Evolutionary conservation across 805 yeast genomes (phyloP).

Genomic region (Cyberlindnera meyerae): DNA sequence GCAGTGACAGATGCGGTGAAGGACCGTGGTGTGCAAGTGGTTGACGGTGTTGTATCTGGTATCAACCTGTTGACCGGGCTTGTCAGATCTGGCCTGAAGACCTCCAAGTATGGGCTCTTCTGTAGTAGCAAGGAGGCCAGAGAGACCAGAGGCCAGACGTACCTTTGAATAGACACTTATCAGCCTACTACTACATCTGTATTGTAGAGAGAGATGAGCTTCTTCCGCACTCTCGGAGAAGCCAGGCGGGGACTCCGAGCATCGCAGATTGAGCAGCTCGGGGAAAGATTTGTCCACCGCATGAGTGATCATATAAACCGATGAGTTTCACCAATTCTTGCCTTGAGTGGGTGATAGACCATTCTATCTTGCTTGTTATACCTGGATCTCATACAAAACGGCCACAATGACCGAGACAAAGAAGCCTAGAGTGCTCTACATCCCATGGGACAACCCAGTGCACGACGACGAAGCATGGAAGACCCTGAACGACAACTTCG

Average conservation of each 20-base stretch:
- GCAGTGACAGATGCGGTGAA: slow-evolving; percentile 22
- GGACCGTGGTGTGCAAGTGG: slow-evolving; percentile 19
- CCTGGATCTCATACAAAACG: too few species aligned
- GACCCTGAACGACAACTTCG: slow-evolving; percentile 32
- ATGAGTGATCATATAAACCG: too few species aligned
- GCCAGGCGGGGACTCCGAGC: background rate
- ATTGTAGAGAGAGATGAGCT: too few species aligned
- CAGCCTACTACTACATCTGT: too few species aligned
- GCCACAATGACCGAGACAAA: slow-evolving; percentile 5
- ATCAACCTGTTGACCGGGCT: slow-evolving; percentile 21
- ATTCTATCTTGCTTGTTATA: too few species aligned
- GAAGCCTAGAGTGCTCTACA: slow-evolving; percentile 34
- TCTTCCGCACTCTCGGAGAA: too few species aligned
- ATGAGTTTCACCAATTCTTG: too few species aligned
- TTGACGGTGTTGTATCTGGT: slow-evolving; percentile 28
- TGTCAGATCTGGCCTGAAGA: slow-evolving; percentile 24
- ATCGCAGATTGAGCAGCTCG: too few species aligned
- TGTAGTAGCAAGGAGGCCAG: slow-evolving; percentile 20
- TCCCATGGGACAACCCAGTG: slow-evolving; percentile 34
- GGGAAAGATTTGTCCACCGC: too few species aligned
- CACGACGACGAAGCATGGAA: slow-evolving; percentile 36
- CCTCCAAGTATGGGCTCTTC: slow-evolving; percentile 28
- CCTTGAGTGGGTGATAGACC: too few species aligned
- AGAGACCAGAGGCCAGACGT: slow-evolving; percentile 20
- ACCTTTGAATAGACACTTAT: too few species aligned